Conservation (phyloP, 345 rosid genomes). For the Rhizophora mangle region DNA sequence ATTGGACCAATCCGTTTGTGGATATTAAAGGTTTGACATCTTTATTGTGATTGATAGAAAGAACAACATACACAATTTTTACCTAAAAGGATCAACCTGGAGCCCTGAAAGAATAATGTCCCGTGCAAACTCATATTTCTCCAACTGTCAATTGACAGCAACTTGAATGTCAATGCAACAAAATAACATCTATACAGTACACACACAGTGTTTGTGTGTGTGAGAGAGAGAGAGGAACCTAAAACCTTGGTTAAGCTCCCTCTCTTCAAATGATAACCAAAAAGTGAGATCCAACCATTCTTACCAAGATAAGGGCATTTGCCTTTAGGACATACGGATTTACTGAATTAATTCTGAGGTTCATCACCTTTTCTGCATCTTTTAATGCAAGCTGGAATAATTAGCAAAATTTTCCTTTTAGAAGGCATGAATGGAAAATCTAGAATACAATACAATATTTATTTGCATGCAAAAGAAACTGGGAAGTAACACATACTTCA, state of each 20-base stretch:
- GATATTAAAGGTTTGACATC: constrained; percentile 4
- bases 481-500: constrained; percentile 55
- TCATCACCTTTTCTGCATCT: constrained; percentile 84
- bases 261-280: not conserved
- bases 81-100: constrained; percentile 90
- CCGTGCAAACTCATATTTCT: constrained; percentile 76
- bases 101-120: constrained; percentile 78
- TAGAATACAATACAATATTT: not conserved
- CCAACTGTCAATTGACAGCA: constrained; percentile 54
- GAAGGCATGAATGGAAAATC: not conserved
- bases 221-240: constrained; percentile 4
- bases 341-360: constrained; percentile 45
- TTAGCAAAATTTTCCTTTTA: not conserved
- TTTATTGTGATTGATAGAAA: not conserved
- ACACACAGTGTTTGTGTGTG: not conserved
- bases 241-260: constrained; percentile 3
- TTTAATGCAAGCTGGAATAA: constrained; percentile 76
- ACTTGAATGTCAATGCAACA: constrained; percentile 4
- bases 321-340: constrained; percentile 62
- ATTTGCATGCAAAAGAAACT: not conserved
- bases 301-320: constrained; percentile 72
- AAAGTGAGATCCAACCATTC: constrained; percentile 7
- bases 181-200: not conserved
- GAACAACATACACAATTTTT: not conserved
- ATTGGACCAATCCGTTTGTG: constrained; percentile 5